Conservation (phyloP, 768 basidiomycete genomes). For the Calocybe indica region DNA sequence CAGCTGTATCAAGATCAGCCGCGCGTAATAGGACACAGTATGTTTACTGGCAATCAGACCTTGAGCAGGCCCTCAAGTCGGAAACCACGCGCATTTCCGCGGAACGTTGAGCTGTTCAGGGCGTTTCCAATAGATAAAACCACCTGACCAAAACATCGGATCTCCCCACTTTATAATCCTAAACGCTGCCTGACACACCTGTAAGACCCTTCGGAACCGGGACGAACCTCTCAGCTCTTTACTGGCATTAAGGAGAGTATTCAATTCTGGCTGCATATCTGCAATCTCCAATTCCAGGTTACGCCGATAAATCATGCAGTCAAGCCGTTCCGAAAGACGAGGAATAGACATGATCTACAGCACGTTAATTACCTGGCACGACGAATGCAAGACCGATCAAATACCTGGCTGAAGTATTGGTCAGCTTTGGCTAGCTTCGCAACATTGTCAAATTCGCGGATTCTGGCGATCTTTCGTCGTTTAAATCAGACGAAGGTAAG, state of each 20-base stretch:
- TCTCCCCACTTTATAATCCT: background rate
- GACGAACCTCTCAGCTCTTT: conserved; percentile 58
- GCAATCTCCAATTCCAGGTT: conserved; percentile 77
- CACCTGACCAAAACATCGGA: conserved; percentile 32
- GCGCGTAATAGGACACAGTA: conserved; percentile 3
- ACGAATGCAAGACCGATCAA: conserved; percentile 1
- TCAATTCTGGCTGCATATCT: conserved; percentile 79
- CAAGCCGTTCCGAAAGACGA: conserved; percentile 63
- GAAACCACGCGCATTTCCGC: conserved; percentile 83
- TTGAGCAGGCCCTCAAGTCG: conserved; percentile 77
- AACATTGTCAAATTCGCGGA: conserved; percentile 68
- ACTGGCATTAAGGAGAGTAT: conserved; percentile 64
- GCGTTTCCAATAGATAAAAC: conserved; percentile 77
- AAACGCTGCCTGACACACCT: conserved; percentile 32
- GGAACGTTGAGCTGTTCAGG: conserved; percentile 76
- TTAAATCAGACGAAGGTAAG: background rate
- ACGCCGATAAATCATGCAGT: conserved; percentile 81
- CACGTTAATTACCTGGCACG: conserved; percentile 3
- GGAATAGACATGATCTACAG: conserved; percentile 73
- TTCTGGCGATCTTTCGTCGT: conserved; percentile 43
- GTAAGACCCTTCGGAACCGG: conserved; percentile 65
- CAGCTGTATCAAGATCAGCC: conserved; percentile 38
- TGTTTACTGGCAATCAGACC: conserved; percentile 32
- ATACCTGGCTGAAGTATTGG: conserved; percentile 73
- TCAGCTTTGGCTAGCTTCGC: conserved; percentile 78